Percentiles rank a stretch among this genome's conserved stretches.
These are phyloP conservation scores for Backusella circina DNA, from an alignment of 192 early-diverging fungal genomes.

Conservation along the genomic window DNA sequence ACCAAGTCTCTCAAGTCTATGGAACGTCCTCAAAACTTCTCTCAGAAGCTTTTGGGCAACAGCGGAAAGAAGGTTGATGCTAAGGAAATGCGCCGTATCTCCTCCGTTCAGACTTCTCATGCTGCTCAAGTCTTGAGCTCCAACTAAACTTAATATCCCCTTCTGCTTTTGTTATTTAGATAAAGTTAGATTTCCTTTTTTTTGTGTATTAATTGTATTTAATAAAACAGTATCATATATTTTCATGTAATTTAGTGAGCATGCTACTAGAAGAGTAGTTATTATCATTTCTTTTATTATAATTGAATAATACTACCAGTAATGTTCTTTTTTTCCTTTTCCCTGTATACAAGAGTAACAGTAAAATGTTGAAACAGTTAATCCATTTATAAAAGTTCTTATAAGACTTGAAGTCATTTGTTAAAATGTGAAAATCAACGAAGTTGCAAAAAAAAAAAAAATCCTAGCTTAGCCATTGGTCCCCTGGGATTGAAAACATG, in stretches of 20 bases:
- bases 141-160: background rate
- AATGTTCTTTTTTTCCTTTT: too few species aligned
- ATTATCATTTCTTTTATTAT: background rate
- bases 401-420: too few species aligned
- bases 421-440: too few species aligned
- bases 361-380: too few species aligned
- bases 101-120: conserved; percentile 54
- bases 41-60: conserved; percentile 39
- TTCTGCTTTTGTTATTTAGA: conserved; percentile 12
- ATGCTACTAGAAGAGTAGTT: too few species aligned
- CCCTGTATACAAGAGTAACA: too few species aligned
- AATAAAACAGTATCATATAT: background rate
- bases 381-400: too few species aligned
- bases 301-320: too few species aligned
- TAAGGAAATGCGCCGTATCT: conserved; percentile 70
- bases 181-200: background rate
- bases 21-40: conserved; percentile 28
- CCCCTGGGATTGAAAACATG: too few species aligned
- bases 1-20: conserved; percentile 30
- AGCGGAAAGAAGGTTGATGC: conserved; percentile 54
- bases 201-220: too few species aligned
- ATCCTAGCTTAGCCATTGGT: too few species aligned
- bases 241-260: background rate
- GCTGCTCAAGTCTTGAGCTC: conserved; percentile 31
- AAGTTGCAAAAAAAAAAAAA: too few species aligned